Conservation (phyloP, 2,329 filamentous ascomycete genomes). For the Diaporthe citri region DNA sequence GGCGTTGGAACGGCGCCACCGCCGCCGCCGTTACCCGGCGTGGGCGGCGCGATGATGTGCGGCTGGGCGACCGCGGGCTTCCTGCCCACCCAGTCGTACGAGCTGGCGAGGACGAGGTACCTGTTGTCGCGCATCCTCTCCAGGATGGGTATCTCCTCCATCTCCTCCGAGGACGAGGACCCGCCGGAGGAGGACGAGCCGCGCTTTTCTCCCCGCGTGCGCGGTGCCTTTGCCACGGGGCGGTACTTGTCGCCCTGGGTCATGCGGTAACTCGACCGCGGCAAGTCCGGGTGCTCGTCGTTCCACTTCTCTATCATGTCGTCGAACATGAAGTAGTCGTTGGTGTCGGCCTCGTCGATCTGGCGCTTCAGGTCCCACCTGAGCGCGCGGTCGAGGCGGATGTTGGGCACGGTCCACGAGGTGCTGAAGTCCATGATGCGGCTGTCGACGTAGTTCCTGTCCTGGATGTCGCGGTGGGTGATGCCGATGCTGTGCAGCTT, state of each 20-base stretch:
- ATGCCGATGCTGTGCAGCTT: conserved; percentile 1
- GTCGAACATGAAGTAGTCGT: conserved; percentile 16
- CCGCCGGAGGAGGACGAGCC: not conserved
- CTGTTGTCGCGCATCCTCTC: not conserved
- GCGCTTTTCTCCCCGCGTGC: too few species aligned
- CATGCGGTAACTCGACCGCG: not conserved
- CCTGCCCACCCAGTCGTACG: not conserved
- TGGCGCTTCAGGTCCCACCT: not conserved
- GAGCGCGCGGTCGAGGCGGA: not conserved
- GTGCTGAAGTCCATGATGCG: conserved; percentile 18
- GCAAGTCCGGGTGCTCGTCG: not conserved
- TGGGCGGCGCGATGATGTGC: not conserved
- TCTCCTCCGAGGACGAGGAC: not conserved
- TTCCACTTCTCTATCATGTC: not conserved
- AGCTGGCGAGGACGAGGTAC: not conserved
- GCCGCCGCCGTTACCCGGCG: rapidly evolving
- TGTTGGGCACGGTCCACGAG: conserved; percentile 1
- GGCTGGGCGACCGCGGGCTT: not conserved
- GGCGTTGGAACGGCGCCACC: too few species aligned
- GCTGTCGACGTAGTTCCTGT: not conserved
- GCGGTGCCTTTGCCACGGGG: not conserved
- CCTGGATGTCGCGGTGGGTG: not conserved
- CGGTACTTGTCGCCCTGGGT: not conserved
- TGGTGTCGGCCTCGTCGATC: not conserved
- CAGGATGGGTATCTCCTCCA: not conserved